Percentiles rank a stretch among this genome's conserved stretches.
Conservation (phyloP, 139 green algal species). For the Micractinium sp. region DNA sequence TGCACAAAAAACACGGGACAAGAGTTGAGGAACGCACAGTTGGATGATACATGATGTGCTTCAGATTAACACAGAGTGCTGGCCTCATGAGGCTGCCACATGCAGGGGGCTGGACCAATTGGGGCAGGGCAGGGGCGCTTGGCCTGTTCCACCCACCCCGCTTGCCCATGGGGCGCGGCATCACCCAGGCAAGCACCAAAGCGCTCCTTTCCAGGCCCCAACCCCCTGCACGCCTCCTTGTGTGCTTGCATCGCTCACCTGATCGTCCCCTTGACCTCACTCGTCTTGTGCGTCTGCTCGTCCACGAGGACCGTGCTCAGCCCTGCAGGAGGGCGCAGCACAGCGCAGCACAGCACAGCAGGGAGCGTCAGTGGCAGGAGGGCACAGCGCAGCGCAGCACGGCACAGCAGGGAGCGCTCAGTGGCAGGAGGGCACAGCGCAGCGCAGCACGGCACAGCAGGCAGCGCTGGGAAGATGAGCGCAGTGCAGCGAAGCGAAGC, state of each 20-base stretch:
- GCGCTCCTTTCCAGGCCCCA: no score
- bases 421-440: background rate
- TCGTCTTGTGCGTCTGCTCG: conserved; percentile 22
- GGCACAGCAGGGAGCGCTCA: background rate
- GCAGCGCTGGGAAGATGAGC: background rate
- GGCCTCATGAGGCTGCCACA: no score
- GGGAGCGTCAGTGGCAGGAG: background rate
- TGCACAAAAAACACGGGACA: background rate
- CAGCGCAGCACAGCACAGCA: background rate
- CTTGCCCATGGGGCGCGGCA: no score
- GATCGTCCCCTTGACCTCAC: conserved; percentile 32
- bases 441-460: background rate
- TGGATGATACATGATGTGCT: no score
- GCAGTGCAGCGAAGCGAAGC: background rate
- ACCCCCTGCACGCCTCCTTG: no score
- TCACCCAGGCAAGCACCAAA: no score
- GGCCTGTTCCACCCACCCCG: no score
- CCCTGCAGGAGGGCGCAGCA: conserved; percentile 3
- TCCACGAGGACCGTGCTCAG: conserved; percentile 22
- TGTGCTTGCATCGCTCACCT: no score
- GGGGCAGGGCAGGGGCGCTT: no score
- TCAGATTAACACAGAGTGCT: no score
- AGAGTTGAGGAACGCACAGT: background rate
- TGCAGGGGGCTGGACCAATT: no score
- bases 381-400: background rate